Percentiles rank a stretch among this genome's conserved stretches.
These are phyloP conservation scores for Priceomyces medius DNA, from an alignment of 805 yeast species.

Conservation along the genomic window DNA sequence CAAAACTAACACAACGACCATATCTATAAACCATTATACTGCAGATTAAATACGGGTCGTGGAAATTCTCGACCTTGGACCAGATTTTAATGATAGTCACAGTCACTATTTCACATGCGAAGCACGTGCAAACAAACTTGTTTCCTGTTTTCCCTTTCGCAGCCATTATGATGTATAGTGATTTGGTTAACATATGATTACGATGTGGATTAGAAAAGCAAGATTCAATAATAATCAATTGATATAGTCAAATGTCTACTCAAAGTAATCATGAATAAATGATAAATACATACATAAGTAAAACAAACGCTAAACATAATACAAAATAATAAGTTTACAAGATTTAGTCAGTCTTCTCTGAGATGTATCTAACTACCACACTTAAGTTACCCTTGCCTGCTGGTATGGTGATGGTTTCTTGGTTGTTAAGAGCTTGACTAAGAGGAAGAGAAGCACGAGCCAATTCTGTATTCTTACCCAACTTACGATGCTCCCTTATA, in stretches of 20 bases:
- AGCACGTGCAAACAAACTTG: background rate
- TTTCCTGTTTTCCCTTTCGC: too few relatives aligned
- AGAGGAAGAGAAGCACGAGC: slow-evolving; percentile 58
- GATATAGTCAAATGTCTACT: background rate
- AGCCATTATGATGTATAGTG: background rate
- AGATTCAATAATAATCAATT: background rate
- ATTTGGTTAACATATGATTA: too few relatives aligned
- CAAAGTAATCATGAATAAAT: background rate
- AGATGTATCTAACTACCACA: slow-evolving; percentile 36
- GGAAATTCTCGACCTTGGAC: background rate
- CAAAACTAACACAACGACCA: background rate
- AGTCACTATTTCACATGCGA: slow-evolving; percentile 1
- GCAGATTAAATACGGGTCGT: background rate
- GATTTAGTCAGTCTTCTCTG: slow-evolving; percentile 2
- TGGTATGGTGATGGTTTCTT: slow-evolving; percentile 37
- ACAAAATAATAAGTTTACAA: slow-evolving; percentile 1
- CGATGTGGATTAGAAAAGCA: background rate
- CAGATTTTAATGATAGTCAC: background rate
- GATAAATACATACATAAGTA: background rate
- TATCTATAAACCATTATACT: background rate
- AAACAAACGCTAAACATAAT: slow-evolving; percentile 1
- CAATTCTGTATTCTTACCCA: slow-evolving; percentile 67
- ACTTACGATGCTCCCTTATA: slow-evolving; percentile 64
- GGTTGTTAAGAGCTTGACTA: slow-evolving; percentile 47
- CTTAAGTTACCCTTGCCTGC: slow-evolving; percentile 42